Percentiles rank a stretch among this genome's conserved stretches.
Evolutionary conservation across 768 basidiomycete species (phyloP).

Genomic region (Panaeolus cyanescens): DNA sequence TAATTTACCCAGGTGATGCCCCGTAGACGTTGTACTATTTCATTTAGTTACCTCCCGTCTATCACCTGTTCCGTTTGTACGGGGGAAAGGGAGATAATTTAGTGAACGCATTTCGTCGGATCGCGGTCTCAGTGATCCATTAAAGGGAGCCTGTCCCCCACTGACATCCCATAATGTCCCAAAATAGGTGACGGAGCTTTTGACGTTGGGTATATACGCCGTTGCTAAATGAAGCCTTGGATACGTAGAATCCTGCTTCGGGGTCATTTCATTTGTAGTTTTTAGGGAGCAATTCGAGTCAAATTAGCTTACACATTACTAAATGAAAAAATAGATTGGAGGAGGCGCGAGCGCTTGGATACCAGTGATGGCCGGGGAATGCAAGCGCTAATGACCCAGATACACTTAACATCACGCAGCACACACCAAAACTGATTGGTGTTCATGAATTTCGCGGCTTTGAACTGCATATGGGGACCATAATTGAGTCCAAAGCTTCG

Average conservation of each 20-base stretch:
- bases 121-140: not conserved
- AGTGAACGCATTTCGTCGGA: not conserved
- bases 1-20: not conserved
- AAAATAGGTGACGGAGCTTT: not conserved
- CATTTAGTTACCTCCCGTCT: not conserved
- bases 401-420: too few species aligned
- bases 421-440: too few species aligned
- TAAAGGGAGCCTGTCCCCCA: not conserved
- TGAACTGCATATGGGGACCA: too few species aligned
- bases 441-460: too few species aligned
- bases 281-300: not conserved
- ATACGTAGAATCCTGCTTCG: not conserved
- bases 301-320: not conserved
- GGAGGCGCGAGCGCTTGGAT: not conserved
- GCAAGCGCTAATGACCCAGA: too few species aligned
- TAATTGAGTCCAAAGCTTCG: too few species aligned
- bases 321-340: not conserved
- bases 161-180: not conserved
- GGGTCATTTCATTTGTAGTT: not conserved
- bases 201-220: not conserved
- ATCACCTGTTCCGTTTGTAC: not conserved
- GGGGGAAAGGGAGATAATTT: not conserved
- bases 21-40: not conserved
- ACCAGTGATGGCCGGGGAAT: not conserved
- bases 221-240: not conserved